phyloP scores from a whole-genome alignment of 331 rosid species.

The Saraca asoca region DNA sequence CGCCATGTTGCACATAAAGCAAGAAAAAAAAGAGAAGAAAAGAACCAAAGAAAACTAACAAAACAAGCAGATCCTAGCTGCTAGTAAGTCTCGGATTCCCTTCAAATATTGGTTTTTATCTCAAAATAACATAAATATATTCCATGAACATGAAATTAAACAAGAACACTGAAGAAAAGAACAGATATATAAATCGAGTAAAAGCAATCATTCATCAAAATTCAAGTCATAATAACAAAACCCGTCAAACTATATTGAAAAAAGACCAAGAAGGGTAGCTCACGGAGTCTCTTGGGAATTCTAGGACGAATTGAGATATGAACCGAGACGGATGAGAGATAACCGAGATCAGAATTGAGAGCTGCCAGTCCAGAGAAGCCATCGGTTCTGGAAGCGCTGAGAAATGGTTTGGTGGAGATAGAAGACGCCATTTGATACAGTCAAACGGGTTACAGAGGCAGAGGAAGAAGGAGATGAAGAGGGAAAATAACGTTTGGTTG shows the following conservation, averaged over 20 bases:
- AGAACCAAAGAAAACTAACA: neutral
- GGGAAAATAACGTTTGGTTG: constrained; percentile 15
- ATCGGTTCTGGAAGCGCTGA: constrained; percentile 52
- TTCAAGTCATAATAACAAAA: neutral
- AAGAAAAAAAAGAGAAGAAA: neutral
- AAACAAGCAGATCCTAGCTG: no score
- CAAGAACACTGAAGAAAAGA: neutral
- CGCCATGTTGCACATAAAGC: neutral
- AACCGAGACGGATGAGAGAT: constrained; percentile 52
- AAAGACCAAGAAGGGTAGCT: constrained; percentile 41
- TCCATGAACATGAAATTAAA: neutral
- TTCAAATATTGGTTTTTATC: no score
- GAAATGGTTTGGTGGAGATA: constrained; percentile 66
- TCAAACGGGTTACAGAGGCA: neutral
- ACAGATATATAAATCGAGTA: neutral
- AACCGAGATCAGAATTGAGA: constrained; percentile 47
- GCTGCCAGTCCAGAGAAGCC: constrained; percentile 49
- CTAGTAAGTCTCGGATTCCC: no score
- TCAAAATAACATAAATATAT: no score
- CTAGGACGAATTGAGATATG: constrained; percentile 51
- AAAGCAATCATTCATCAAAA: constrained; percentile 15
- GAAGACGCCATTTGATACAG: constrained; percentile 63
- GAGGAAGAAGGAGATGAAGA: neutral
- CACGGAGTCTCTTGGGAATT: constrained; percentile 67
- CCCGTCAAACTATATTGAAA: neutral